Evolutionary conservation across 768 basidiomycete genomes (phyloP), one percentile per base, ranked within the genome.

Genomic region (Boletus insuetus): DNA sequence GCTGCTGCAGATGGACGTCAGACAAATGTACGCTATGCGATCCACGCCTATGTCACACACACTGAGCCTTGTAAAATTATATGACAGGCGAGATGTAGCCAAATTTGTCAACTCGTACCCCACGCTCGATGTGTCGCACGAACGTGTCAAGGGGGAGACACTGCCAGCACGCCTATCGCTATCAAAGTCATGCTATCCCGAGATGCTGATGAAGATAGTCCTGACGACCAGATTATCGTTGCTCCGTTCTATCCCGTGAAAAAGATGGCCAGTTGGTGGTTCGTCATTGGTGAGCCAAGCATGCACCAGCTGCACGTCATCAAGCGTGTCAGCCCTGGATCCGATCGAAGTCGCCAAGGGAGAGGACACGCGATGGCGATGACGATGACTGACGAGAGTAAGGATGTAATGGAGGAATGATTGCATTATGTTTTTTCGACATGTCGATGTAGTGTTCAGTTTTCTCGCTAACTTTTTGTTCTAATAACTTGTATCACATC

Each of bases 231-330:
- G 67, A 77, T 76, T 4, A 94, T 95, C 34, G 81, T 98, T n/a
- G 96, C 97, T 0, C 95, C 97, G 0, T 90, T 86, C 75, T 98
- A 90, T 76, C 96, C 96, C 0, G 78, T 74, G 51, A 88, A 87
- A 73, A 98, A 98, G 78, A 82, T 93, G 72, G 85, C 90, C 53
- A 94, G 94, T 64, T 98, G 95, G 96, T 98, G 95, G 95, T 80
- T 98, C 34, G 94, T 98, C 46, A 80, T 98, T 14, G 94, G 93
- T n/a, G 90, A 95, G 49, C 79, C 87, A 6, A 76, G 76, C 34
- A 85, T 83, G n/a, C 83, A 85, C 37, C 89, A 93, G 62, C 77
- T 99, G 13, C 86, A 93, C 6, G 77, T 91, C 74, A 76, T 85
- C 74, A 83, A 94, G 81, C 87, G 87, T 42, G 91, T 98, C 31